Evolutionary conservation across 2,329 filamentous ascomycete genomes (phyloP).

Genomic region (Aspergillus bombycis): DNA sequence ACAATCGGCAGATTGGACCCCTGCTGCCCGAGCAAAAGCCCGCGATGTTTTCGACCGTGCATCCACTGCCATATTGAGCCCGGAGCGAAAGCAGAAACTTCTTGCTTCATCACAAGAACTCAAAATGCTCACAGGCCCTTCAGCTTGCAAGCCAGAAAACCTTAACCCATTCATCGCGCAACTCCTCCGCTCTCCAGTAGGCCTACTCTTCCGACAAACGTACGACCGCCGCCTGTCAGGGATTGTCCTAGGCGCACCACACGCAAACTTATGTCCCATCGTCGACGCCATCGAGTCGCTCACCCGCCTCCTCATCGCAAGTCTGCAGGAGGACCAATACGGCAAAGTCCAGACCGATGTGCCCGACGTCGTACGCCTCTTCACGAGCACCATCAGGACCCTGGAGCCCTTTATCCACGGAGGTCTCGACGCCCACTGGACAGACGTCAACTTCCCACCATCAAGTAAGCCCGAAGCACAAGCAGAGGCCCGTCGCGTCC

Average conservation of each 20-base stretch:
- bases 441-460: constrained; percentile 65
- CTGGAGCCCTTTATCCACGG: constrained; percentile 67
- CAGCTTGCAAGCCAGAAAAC: constrained; percentile 52
- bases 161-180: constrained; percentile 52
- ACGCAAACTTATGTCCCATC: constrained; percentile 69
- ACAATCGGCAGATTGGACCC: constrained; percentile 48
- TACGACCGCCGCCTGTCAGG: constrained; percentile 67
- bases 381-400: constrained; percentile 69
- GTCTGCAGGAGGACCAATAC: constrained; percentile 77
- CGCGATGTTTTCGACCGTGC: constrained; percentile 44
- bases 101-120: constrained; percentile 42
- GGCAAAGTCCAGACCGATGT: constrained; percentile 87
- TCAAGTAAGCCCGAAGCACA: constrained; percentile 33
- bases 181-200: constrained; percentile 58
- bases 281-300: constrained; percentile 73
- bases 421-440: constrained; percentile 70
- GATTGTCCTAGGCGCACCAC: constrained; percentile 73
- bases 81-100: constrained; percentile 43
- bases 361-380: constrained; percentile 70
- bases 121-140: constrained; percentile 38
- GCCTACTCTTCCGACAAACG: constrained; percentile 70
- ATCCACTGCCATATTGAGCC: constrained; percentile 43
- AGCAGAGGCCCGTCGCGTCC: constrained; percentile 45
- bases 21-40: constrained; percentile 40
- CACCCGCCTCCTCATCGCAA: constrained; percentile 69